These are phyloP conservation scores for Hymenoscyphus occultus DNA, from an alignment of 2,329 filamentous ascomycete species.

Conservation along the genomic window DNA sequence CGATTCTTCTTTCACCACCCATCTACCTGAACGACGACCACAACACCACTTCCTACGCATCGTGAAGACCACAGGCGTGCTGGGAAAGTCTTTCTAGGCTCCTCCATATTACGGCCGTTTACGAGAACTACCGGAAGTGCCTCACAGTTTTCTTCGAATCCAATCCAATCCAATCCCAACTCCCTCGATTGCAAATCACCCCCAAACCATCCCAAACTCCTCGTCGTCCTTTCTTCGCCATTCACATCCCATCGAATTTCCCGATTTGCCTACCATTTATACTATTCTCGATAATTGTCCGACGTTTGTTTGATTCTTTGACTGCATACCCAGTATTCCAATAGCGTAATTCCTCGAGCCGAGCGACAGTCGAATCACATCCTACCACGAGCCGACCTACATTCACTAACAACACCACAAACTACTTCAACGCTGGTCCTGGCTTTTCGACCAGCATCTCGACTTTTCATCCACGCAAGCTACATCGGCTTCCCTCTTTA, in stretches of 20 bases:
- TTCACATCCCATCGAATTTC: conserved; percentile 16
- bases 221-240: background rate
- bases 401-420: conserved; percentile 21
- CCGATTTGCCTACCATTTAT: conserved; percentile 19
- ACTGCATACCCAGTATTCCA: conserved; percentile 18
- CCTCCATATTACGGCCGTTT: background rate
- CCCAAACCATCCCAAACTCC: conserved; percentile 11
- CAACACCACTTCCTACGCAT: background rate
- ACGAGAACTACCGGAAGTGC: background rate
- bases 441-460: background rate
- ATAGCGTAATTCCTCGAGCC: conserved; percentile 15
- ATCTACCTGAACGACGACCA: background rate
- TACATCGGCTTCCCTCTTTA: conserved; percentile 16
- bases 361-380: conserved; percentile 27
- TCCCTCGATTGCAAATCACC: conserved; percentile 8
- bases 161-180: conserved; percentile 17
- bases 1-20: conserved; percentile 3
- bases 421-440: conserved; percentile 9
- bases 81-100: background rate
- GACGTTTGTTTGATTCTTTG: conserved; percentile 25
- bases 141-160: conserved; percentile 19
- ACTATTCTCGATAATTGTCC: conserved; percentile 18
- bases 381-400: conserved; percentile 16
- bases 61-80: background rate
- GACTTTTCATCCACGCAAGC: conserved; percentile 19